Evolutionary conservation across 1,284 basidiomycete genomes (phyloP).

Genomic region (Trichosporon sp.): DNA sequence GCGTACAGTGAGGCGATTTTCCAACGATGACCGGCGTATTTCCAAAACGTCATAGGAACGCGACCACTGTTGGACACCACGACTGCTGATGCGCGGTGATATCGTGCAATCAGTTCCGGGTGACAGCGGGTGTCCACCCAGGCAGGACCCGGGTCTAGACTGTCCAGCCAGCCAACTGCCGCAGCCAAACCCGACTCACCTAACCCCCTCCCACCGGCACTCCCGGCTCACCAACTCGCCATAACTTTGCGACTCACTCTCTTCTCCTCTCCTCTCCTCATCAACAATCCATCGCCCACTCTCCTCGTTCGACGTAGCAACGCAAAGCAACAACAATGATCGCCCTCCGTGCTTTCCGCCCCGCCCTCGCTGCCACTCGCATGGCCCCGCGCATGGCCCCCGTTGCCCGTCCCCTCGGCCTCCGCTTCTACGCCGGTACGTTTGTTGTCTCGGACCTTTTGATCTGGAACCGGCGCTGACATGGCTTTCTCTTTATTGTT

Average conservation of each 20-base stretch:
- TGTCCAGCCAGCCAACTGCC: too few species aligned
- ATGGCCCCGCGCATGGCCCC: background rate
- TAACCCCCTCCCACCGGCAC: background rate
- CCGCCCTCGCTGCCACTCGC: slow-evolving; percentile 1
- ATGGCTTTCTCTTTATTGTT: background rate
- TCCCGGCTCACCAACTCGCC: background rate
- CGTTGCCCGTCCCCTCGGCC: background rate
- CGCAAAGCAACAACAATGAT: background rate
- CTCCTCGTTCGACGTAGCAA: background rate
- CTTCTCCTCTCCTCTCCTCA: background rate
- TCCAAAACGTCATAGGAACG: background rate
- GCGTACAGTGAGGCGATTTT: background rate
- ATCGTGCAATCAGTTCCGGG: background rate
- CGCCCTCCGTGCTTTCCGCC: slow-evolving; percentile 3
- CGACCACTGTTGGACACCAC: background rate
- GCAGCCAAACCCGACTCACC: background rate
- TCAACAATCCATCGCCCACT: background rate
- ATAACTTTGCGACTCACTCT: background rate
- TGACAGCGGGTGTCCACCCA: background rate
- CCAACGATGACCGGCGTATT: background rate
- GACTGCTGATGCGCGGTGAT: too few species aligned
- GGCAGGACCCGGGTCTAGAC: too few species aligned
- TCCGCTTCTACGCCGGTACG: background rate
- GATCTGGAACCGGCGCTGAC: background rate
- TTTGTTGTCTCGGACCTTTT: background rate